phyloP scores from a whole-genome alignment of 495 filamentous ascomycete species.

The Aeminium ludgeri region DNA sequence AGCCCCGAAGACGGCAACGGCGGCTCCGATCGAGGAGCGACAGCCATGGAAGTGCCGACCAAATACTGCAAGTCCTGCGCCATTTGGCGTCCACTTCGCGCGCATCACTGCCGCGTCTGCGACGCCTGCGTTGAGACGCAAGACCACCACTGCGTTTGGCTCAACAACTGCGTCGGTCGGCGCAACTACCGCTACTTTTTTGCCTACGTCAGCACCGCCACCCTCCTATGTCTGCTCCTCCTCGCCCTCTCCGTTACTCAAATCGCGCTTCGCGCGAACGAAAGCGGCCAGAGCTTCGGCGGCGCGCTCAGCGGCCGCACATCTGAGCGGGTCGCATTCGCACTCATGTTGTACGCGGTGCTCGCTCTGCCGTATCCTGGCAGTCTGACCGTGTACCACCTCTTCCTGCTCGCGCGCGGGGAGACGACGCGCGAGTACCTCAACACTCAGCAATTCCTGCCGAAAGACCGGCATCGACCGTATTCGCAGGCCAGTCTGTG shows the following conservation, averaged over 20 bases:
- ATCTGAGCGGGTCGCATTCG: constrained; percentile 63
- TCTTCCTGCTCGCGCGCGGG: constrained; percentile 74
- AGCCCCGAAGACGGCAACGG: background rate
- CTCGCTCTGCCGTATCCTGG: constrained; percentile 64
- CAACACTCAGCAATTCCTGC: constrained; percentile 84
- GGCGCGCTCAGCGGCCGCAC: constrained; percentile 35
- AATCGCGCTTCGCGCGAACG: constrained; percentile 50
- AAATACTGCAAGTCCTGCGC: constrained; percentile 96
- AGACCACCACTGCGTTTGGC: constrained; percentile 97
- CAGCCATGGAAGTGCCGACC: constrained; percentile 89
- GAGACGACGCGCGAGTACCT: constrained; percentile 95
- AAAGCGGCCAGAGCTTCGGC: constrained; percentile 45
- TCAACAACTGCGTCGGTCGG: constrained; percentile 95
- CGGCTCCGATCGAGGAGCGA: background rate
- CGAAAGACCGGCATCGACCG: constrained; percentile 77
- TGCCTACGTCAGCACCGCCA: constrained; percentile 60
- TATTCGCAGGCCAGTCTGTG: constrained; percentile 65
- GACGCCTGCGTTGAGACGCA: constrained; percentile 96
- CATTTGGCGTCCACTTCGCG: constrained; percentile 88
- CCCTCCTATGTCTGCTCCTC: constrained; percentile 60
- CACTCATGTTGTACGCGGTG: constrained; percentile 70
- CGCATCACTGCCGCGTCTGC: constrained; percentile 90
- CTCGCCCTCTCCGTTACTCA: constrained; percentile 63
- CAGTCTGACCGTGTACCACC: constrained; percentile 70
- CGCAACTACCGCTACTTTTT: constrained; percentile 98